Evolutionary conservation across 352 stramenopile species (phyloP).

Genomic region (Phytophthora tubulina): DNA sequence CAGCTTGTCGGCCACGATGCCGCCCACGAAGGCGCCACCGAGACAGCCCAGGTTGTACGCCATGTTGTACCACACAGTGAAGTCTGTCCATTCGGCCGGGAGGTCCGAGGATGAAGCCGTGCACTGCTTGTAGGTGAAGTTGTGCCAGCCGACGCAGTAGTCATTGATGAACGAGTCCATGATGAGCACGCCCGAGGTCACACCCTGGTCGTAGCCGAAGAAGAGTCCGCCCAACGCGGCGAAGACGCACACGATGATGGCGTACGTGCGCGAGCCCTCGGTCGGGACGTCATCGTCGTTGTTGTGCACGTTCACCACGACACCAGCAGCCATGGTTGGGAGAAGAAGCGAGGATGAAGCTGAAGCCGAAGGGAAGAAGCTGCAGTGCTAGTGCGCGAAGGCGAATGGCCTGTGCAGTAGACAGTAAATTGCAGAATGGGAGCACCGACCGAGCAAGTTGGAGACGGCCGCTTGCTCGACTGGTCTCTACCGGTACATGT

Average conservation of each 20-base stretch:
- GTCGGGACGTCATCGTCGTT: slow-evolving; percentile 12
- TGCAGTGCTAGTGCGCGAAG: too few relatives aligned
- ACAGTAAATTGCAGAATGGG: neutral
- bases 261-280: neutral
- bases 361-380: neutral
- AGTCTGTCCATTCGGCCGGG: neutral
- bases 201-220: too few relatives aligned
- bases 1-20: neutral
- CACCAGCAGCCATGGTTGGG: slow-evolving; percentile 10
- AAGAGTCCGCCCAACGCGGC: too few relatives aligned
- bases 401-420: neutral
- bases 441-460: neutral
- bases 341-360: slow-evolving; percentile 26
- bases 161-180: too few relatives aligned
- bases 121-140: neutral
- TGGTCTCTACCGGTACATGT: neutral
- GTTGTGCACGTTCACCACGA: neutral
- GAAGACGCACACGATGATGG: too few relatives aligned
- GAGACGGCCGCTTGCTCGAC: neutral
- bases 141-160: neutral
- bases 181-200: too few relatives aligned
- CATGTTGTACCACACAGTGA: slow-evolving; percentile 1
- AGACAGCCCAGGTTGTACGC: neutral
- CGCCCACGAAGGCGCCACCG: neutral
- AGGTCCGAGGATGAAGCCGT: slow-evolving; percentile 19